phyloP scores from a whole-genome alignment of 208 protist genomes.

The Trypanosoma grayi region DNA sequence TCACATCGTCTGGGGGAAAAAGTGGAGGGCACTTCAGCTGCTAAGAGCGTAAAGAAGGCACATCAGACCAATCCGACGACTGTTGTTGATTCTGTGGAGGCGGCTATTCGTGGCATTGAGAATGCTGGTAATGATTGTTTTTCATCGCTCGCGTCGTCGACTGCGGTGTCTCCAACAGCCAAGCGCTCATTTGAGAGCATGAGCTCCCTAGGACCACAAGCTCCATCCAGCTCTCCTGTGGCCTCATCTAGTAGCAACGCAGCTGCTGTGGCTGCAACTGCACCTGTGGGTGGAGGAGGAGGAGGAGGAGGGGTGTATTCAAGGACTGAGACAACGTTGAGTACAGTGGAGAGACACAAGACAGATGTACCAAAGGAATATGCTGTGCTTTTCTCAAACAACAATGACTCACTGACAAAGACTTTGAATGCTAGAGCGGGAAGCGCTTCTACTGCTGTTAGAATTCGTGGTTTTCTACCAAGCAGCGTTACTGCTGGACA shows the following conservation, averaged over 20 bases:
- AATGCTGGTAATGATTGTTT: slow-evolving; percentile 20
- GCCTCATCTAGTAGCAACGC: too few species aligned
- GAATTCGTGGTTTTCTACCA: slow-evolving; percentile 17
- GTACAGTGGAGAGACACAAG: too few species aligned
- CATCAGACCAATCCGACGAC: neutral
- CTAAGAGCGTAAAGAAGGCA: neutral
- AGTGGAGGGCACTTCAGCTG: neutral
- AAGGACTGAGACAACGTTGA: too few species aligned
- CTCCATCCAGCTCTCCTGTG: too few species aligned
- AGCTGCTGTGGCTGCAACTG: neutral
- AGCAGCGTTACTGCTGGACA: neutral
- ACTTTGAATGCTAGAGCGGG: neutral
- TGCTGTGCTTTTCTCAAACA: slow-evolving; percentile 36
- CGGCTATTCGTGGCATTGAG: slow-evolving; percentile 79
- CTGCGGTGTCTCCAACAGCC: neutral
- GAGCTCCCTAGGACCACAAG: too few species aligned
- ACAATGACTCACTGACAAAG: neutral
- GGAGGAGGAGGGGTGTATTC: too few species aligned
- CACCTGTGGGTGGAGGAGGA: too few species aligned
- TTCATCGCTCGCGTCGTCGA: neutral
- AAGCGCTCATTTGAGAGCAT: neutral
- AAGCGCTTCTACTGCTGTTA: neutral
- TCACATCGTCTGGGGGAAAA: slow-evolving; percentile 28
- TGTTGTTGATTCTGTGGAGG: slow-evolving; percentile 64
- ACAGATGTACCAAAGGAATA: slow-evolving; percentile 31